A percentile compares a stretch with the other conserved stretches of the same genome.
Conservation (phyloP, 495 filamentous ascomycete species). For the Penicillium herquei region DNA sequence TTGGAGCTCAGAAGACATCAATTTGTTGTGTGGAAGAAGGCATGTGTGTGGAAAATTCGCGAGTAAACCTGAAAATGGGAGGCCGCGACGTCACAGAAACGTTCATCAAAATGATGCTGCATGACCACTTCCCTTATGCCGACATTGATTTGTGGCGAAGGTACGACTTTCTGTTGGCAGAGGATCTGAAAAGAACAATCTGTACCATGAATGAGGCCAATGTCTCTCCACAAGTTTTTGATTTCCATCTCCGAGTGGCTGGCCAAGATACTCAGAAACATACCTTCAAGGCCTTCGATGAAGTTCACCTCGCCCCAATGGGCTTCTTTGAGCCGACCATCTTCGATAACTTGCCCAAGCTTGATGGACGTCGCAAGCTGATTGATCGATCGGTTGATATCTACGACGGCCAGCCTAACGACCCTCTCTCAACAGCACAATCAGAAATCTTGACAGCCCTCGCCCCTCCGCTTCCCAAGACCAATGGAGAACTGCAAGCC, state of each 20-base stretch:
- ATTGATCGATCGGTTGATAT: constrained; percentile 85
- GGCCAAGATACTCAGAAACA: constrained; percentile 89
- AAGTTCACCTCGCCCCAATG: constrained; percentile 86
- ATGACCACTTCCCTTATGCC: constrained; percentile 87
- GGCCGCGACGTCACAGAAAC: constrained; percentile 90
- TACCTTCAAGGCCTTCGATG: constrained; percentile 92
- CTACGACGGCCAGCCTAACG: constrained; percentile 87
- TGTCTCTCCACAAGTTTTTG: constrained; percentile 73
- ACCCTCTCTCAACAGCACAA: constrained; percentile 84
- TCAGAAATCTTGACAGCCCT: constrained; percentile 68
- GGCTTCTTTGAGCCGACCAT: constrained; percentile 84
- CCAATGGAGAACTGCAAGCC: constrained; percentile 31
- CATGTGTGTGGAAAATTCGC: constrained; percentile 87
- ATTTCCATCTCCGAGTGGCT: constrained; percentile 85
- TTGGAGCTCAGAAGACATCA: constrained; percentile 96
- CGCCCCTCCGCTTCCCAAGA: constrained; percentile 53
- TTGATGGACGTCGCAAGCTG: constrained; percentile 71
- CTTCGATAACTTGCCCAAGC: constrained; percentile 77
- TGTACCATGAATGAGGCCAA: constrained; percentile 84
- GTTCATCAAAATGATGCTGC: constrained; percentile 95
- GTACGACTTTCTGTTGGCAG: constrained; percentile 89
- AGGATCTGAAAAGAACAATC: constrained; percentile 89
- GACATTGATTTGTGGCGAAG: constrained; percentile 89
- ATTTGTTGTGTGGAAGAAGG: constrained; percentile 98
- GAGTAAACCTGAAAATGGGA: constrained; percentile 90